Conservation (phyloP, 305 asterid genomes). For the Fraxinus xanthoxyloides region DNA sequence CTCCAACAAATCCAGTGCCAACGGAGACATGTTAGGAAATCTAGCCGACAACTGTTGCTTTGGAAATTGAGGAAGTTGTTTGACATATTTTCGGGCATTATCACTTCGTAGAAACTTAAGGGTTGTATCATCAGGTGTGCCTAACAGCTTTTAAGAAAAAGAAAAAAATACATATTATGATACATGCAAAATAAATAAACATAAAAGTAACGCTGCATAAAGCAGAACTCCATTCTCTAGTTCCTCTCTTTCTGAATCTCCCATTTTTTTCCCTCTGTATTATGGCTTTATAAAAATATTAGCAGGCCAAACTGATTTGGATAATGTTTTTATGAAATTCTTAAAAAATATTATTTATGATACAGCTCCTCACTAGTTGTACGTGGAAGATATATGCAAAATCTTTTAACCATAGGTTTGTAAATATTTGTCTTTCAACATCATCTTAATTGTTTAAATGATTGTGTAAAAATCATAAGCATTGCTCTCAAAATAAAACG, state of each 20-base stretch:
- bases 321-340: neutral
- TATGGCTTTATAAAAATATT: neutral
- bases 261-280: neutral
- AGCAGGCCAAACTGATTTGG: neutral
- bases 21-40: constrained; percentile 66
- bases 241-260: neutral
- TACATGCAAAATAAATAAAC: neutral
- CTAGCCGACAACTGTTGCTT: constrained; percentile 63
- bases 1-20: constrained; percentile 75
- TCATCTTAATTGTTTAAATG: constrained; percentile 3
- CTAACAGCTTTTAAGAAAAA: constrained; percentile 57
- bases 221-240: neutral
- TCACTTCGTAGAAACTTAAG: constrained; percentile 70
- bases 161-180: constrained; percentile 12
- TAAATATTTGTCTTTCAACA: neutral
- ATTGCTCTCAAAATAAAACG: neutral
- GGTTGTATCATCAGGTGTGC: constrained; percentile 75
- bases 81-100: constrained; percentile 66
- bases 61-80: constrained; percentile 67
- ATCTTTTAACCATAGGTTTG: neutral
- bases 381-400: neutral
- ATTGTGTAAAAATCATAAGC: neutral
- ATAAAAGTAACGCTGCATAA: neutral
- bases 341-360: neutral
- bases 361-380: neutral